Conservation (phyloP, 768 basidiomycete genomes). For the Suillus fuscotomentosus region DNA sequence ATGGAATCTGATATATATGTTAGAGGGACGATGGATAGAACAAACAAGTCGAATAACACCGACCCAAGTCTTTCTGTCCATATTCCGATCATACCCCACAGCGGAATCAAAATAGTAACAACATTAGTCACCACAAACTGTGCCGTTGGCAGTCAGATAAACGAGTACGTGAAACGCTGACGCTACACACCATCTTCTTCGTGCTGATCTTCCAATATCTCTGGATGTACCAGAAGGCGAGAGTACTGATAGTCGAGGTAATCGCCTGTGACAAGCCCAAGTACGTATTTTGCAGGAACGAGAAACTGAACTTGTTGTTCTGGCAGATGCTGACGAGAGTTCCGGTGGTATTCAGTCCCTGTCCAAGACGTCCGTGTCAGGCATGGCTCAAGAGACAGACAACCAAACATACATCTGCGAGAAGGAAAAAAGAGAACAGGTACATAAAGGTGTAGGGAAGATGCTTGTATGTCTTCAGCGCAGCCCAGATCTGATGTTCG, state of each 20-base stretch:
- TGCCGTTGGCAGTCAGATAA: background rate
- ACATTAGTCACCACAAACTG: constrained; percentile 79
- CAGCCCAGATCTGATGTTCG: constrained; percentile 64
- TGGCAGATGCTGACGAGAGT: constrained; percentile 76
- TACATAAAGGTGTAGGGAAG: constrained; percentile 84
- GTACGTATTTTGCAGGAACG: constrained; percentile 80
- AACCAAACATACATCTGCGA: constrained; percentile 57
- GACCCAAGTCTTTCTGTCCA: constrained; percentile 78
- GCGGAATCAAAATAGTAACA: constrained; percentile 71
- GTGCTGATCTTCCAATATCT: constrained; percentile 74
- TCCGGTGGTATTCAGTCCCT: constrained; percentile 82
- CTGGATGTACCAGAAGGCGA: constrained; percentile 86
- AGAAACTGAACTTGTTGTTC: constrained; percentile 78
- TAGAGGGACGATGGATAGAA: background rate
- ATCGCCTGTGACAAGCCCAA: constrained; percentile 74
- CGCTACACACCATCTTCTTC: constrained; percentile 65
- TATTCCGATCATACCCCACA: constrained; percentile 86
- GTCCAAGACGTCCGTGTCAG: constrained; percentile 4
- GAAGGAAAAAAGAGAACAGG: constrained; percentile 72
- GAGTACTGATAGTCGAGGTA: constrained; percentile 68
- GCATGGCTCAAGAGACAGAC: background rate
- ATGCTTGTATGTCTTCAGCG: constrained; percentile 70
- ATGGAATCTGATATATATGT: constrained; percentile 51
- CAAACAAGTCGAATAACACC: background rate
- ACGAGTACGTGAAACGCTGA: background rate